A percentile compares a stretch with the other conserved stretches of the same genome.
These are phyloP conservation scores for Botrytis pseudocinerea DNA, from an alignment of 2,329 filamentous ascomycete species.

Conservation along the genomic window DNA sequence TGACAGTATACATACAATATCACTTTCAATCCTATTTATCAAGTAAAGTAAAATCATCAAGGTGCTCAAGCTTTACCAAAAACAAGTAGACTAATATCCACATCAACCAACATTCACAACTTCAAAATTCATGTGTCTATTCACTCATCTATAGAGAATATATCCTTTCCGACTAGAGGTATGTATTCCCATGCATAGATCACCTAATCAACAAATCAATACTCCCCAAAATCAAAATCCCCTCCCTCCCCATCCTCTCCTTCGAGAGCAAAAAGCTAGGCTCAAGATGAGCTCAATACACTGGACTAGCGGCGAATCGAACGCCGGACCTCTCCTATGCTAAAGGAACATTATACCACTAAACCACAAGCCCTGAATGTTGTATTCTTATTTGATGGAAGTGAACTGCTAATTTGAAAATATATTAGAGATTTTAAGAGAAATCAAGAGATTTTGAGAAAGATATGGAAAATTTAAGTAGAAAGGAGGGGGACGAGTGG, in stretches of 20 bases:
- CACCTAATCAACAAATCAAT: background rate
- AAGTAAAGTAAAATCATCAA: background rate
- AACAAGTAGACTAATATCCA: background rate
- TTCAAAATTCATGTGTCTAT: background rate
- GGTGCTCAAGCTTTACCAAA: too few relatives aligned
- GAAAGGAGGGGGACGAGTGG: background rate
- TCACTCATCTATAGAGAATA: background rate
- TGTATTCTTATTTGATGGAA: background rate
- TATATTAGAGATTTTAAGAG: background rate
- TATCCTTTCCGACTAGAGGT: background rate
- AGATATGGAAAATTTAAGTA: background rate
- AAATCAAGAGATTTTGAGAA: background rate
- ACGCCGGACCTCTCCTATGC: background rate
- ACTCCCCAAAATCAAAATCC: background rate
- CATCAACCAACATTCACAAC: background rate
- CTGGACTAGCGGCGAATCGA: background rate
- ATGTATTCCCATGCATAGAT: background rate
- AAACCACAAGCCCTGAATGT: background rate
- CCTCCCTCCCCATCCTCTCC: background rate
- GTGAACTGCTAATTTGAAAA: accelerated
- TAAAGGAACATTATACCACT: background rate
- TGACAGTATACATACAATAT: background rate
- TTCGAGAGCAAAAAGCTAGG: accelerated
- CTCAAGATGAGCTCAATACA: accelerated
- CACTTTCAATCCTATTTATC: background rate